Base-by-base conservation (phyloP, 2,329 filamentous ascomycete species). In the Colletotrichum liriopes region DNA sequence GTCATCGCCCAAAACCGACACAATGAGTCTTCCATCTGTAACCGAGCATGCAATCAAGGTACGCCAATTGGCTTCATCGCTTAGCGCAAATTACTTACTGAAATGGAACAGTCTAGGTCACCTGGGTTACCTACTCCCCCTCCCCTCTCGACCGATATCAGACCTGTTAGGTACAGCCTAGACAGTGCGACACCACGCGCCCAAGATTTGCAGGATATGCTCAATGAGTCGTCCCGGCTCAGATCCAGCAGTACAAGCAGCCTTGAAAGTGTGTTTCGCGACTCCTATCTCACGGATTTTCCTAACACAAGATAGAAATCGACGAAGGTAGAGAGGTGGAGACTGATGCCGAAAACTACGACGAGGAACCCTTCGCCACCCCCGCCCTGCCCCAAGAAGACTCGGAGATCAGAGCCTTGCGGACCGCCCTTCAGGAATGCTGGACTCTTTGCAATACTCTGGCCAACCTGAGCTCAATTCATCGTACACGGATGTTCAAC, bases 381-480 rank as follows among this genome's bases (percentile, higher is more conserved):
- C 82, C 83, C 41, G 81, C 79, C 20, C 78, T 81, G 45, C 81
- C 80, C 51, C 82, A 80, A 67, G 86, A 88, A n/a, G 85, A 90
- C 67, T 85, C 87, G 62, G 92, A 94, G 77, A 85, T 94, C 32
- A 85, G 83, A 35, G 92, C 93, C 9, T 84, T 98, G n/a, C 90
- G 90, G 73, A 90, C 90, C 39, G 94, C 95, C 2, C 86, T 98
- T 20, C 90, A 93, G 73, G 94, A 98, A 83, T 98, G 95, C 82
- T 98, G 95, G 95, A 97, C 93, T 0, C 85, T 98, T 18, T 98
- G 95, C 84, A 98, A 98, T 79, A 97, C 95, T 0, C 85, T 98
- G 41, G 94, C 94, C 29, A 94, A 90, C 74, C 86, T 98, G 23
- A 97, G 94, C 81, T 95, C 93, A 23, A 93, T 93, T 74, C 94